Percentiles rank a stretch among this genome's conserved stretches.
Evolutionary conservation across 1,139 yeast genomes (phyloP).

Genomic region (Zygosaccharomyces pseudobailii): DNA sequence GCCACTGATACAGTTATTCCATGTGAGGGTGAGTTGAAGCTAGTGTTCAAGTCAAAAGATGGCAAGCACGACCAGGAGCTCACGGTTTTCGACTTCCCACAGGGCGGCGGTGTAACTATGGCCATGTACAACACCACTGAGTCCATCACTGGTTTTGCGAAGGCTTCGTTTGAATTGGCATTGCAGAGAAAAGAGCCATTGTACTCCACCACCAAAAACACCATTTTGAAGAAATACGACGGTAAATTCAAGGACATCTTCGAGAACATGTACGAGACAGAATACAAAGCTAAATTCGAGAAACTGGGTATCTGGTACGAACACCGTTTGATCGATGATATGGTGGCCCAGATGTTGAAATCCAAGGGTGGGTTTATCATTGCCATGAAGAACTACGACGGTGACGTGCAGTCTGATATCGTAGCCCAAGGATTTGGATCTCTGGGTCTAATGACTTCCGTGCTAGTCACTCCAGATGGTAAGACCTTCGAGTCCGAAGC

Average conservation of each 20-base stretch:
- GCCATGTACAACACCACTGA: constrained; percentile 95
- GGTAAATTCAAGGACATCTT: constrained; percentile 94
- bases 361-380: constrained; percentile 91
- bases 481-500: constrained; percentile 95
- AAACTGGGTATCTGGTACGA: constrained; percentile 84
- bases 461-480: constrained; percentile 90
- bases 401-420: constrained; percentile 94
- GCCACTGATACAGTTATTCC: constrained; percentile 82
- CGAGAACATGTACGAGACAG: constrained; percentile 68
- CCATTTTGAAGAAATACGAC: constrained; percentile 87
- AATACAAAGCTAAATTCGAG: constrained; percentile 70
- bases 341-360: constrained; percentile 98
- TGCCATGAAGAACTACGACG: constrained; percentile 96
- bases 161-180: constrained; percentile 86
- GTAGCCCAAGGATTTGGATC: constrained; percentile 98
- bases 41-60: constrained; percentile 74
- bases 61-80: constrained; percentile 51
- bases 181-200: constrained; percentile 70
- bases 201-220: constrained; percentile 86
- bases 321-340: constrained; percentile 93
- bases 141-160: constrained; percentile 85
- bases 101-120: constrained; percentile 78
- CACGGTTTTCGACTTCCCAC: constrained; percentile 62
- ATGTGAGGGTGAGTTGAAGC: constrained; percentile 70
- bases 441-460: constrained; percentile 93